Percentiles rank a stretch among this genome's conserved stretches.
Evolutionary conservation across 768 basidiomycete genomes (phyloP).

Genomic region (Polyporus arcularius): DNA sequence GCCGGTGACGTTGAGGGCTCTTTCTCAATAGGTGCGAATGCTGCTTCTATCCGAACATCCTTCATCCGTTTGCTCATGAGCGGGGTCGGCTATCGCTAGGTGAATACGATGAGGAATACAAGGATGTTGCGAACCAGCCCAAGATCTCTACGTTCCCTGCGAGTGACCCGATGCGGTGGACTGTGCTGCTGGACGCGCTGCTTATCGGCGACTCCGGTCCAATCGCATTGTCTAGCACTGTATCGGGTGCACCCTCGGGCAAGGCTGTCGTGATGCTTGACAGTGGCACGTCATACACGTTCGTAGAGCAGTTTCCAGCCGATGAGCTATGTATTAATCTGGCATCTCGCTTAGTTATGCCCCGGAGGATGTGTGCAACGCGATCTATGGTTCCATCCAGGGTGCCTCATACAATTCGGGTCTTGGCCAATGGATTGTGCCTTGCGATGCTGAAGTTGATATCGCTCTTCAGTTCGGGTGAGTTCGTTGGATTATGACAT

Average conservation of each 20-base stretch:
- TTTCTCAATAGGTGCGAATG: conserved; percentile 64
- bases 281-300: conserved; percentile 83
- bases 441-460: conserved; percentile 74
- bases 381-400: conserved; percentile 67
- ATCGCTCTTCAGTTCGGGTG: conserved; percentile 80
- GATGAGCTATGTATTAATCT: background rate
- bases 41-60: background rate
- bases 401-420: conserved; percentile 59
- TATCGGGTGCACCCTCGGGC: conserved; percentile 60
- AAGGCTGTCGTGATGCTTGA: conserved; percentile 79
- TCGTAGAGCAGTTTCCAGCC: conserved; percentile 26
- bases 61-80: background rate
- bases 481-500: conserved; percentile 23
- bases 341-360: conserved; percentile 55
- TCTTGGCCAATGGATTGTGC: conserved; percentile 68
- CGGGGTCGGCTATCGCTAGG: conserved; percentile 39
- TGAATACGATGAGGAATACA: conserved; percentile 66
- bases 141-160: conserved; percentile 77
- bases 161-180: conserved; percentile 68
- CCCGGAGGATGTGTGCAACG: conserved; percentile 59
- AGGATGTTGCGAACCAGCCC: conserved; percentile 54
- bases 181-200: conserved; percentile 71
- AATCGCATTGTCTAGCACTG: conserved; percentile 52
- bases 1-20: conserved; percentile 60
- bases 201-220: conserved; percentile 54